phyloP scores from a whole-genome alignment of 495 filamentous ascomycete genomes.

The Apodospora peruviana region DNA sequence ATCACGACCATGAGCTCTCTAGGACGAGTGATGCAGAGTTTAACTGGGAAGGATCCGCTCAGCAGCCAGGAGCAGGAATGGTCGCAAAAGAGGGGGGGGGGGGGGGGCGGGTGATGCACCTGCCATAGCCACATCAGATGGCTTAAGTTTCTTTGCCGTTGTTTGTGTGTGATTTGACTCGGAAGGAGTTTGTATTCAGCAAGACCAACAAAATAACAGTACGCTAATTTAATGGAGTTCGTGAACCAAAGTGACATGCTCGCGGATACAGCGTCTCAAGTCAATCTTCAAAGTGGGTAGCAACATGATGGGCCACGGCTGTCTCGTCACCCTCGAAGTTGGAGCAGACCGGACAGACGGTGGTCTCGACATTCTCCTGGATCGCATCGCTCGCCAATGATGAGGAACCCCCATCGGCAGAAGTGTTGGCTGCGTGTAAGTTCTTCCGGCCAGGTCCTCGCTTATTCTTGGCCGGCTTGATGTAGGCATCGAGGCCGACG shows the following conservation, averaged over 20 bases:
- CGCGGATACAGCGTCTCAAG: background rate
- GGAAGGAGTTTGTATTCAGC: no score
- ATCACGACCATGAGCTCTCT: background rate
- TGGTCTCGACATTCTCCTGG: slow-evolving; percentile 11
- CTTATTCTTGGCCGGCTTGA: slow-evolving; percentile 33
- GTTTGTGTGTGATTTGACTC: background rate
- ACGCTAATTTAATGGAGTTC: no score
- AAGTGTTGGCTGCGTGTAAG: no score
- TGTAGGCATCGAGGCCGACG: slow-evolving; percentile 39
- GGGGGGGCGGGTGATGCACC: slow-evolving; percentile 8
- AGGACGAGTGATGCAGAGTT: background rate
- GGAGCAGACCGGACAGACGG: slow-evolving; percentile 54
- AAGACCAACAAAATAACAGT: no score
- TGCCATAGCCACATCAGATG: no score
- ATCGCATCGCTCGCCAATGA: no score
- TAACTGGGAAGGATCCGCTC: background rate
- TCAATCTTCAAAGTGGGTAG: slow-evolving; percentile 38
- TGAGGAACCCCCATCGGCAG: no score
- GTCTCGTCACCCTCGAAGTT: slow-evolving; percentile 54
- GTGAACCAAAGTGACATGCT: no score
- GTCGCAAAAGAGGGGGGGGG: background rate
- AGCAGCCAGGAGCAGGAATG: background rate
- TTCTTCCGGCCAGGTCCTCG: slow-evolving; percentile 8
- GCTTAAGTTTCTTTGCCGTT: background rate
- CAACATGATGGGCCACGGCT: slow-evolving; percentile 55